phyloP scores from a whole-genome alignment of 2,329 filamentous ascomycete genomes.

The Fusarium sublunatum region DNA sequence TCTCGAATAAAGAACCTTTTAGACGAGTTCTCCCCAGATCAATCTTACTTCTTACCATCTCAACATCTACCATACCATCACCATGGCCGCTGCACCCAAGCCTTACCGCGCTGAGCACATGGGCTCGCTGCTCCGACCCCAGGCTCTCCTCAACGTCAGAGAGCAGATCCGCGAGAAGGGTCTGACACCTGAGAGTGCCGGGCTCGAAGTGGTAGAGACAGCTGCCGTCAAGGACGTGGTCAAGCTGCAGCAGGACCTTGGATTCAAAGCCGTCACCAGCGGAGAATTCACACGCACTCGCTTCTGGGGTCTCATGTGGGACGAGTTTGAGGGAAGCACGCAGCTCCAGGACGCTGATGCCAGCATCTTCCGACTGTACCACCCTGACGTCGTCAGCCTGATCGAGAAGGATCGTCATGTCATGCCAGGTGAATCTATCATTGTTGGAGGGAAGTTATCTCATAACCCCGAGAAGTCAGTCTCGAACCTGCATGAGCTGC shows the following conservation, averaged over 20 bases:
- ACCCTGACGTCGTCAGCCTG: constrained; percentile 65
- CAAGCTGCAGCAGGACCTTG: constrained; percentile 73
- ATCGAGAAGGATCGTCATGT: constrained; percentile 65
- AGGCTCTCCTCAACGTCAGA: constrained; percentile 52
- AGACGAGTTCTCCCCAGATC: background rate
- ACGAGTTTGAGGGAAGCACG: constrained; percentile 62
- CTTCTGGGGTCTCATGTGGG: constrained; percentile 63
- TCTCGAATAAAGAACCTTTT: background rate
- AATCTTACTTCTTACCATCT: background rate
- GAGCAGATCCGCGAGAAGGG: constrained; percentile 49
- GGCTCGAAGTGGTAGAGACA: constrained; percentile 70
- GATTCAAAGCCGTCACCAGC: constrained; percentile 74
- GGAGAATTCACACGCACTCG: constrained; percentile 73
- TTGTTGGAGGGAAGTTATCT: constrained; percentile 60
- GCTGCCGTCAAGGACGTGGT: constrained; percentile 65
- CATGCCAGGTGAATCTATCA: constrained; percentile 67
- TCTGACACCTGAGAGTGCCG: constrained; percentile 63
- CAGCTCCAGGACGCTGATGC: constrained; percentile 63
- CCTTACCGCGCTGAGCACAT: constrained; percentile 83
- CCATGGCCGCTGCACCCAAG: constrained; percentile 44
- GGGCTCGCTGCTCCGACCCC: constrained; percentile 77
- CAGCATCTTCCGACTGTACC: constrained; percentile 64
- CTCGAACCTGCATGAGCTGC: constrained; percentile 63
- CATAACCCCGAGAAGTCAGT: constrained; percentile 56
- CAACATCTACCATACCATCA: background rate